Evolutionary conservation across 495 filamentous ascomycete species (phyloP).

Genomic region (Cenococcum geophilum): DNA sequence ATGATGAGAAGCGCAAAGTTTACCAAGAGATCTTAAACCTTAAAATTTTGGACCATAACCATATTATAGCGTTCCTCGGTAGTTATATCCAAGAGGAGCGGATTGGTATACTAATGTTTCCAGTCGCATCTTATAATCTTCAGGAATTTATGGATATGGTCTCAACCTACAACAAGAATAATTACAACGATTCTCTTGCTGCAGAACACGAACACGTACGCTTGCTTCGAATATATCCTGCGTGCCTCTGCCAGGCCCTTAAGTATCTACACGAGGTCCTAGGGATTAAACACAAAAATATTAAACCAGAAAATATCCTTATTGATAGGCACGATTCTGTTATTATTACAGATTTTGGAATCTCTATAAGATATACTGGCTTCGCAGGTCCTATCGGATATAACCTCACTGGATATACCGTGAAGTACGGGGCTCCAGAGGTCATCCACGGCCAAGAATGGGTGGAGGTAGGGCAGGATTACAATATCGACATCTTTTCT

Average conservation of each 20-base stretch:
- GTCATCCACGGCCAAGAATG: too few species aligned
- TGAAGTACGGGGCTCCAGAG: too few species aligned
- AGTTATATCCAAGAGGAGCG: not conserved
- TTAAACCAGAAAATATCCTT: constrained; percentile 38
- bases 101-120: not conserved
- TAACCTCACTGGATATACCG: too few species aligned
- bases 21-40: not conserved
- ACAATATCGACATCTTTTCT: not conserved
- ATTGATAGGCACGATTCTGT: constrained; percentile 27
- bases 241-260: not conserved
- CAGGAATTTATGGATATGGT: not conserved
- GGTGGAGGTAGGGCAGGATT: too few species aligned
- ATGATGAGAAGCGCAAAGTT: not conserved
- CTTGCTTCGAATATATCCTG: constrained; percentile 17
- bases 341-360: constrained; percentile 38
- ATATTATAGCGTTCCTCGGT: constrained; percentile 1
- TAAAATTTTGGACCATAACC: not conserved
- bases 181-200: too few species aligned
- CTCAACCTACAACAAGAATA: not conserved
- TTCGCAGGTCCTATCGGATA: too few species aligned
- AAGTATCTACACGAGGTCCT: not conserved
- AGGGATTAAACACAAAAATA: constrained; percentile 36
- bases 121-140: constrained; percentile 1
- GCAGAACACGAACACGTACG: constrained; percentile 1
- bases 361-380: constrained; percentile 7